Evolutionary conservation across 768 basidiomycete species (phyloP).

Genomic region (Podaxis sp.): DNA sequence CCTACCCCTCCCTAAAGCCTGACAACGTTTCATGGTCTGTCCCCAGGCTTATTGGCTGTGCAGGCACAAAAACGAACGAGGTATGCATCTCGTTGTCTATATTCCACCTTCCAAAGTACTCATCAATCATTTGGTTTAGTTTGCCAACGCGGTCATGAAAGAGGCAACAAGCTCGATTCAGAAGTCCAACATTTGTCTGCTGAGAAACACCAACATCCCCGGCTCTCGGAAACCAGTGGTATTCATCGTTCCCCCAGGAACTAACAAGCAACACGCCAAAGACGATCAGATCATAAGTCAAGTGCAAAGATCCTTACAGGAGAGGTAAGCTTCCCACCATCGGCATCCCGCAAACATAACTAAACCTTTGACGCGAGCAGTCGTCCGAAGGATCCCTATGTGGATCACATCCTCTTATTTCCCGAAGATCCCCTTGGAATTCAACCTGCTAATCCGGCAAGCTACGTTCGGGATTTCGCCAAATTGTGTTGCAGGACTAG

Average conservation of each 20-base stretch:
- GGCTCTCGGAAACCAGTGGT: neutral
- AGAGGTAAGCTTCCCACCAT: too few species aligned
- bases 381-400: neutral
- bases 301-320: too few species aligned
- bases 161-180: neutral
- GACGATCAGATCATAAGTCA: too few species aligned
- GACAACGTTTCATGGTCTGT: neutral
- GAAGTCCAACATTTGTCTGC: neutral
- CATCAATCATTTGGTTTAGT: neutral
- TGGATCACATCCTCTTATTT: neutral
- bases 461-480: neutral
- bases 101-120: neutral
- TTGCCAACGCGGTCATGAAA: neutral
- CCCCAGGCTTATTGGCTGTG: neutral
- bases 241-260: neutral
- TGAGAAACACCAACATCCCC: neutral
- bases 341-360: too few species aligned
- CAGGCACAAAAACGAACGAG: neutral
- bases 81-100: neutral
- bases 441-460: neutral
- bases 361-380: neutral
- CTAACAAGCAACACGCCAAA: too few species aligned
- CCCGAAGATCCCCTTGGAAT: neutral
- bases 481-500: neutral
- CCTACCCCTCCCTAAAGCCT: neutral